Evolutionary conservation across 371 early-diverging fungal species (phyloP).

Genomic region (Catenaria anguillulae): DNA sequence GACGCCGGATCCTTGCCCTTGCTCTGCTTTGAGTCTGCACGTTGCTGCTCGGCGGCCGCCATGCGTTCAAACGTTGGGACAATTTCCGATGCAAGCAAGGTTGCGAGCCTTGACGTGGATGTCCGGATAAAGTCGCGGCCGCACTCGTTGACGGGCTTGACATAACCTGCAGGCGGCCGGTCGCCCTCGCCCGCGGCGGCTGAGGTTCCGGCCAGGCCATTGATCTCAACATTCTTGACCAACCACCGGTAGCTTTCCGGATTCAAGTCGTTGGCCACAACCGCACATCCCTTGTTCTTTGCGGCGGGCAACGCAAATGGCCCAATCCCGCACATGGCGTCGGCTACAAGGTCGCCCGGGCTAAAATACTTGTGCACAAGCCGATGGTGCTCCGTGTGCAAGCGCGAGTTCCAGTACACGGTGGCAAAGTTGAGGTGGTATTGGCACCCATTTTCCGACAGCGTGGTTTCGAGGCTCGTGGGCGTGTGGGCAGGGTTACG

Average conservation of each 20-base stretch:
- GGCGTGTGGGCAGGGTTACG: neutral
- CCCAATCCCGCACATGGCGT: conserved; percentile 97
- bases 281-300: conserved; percentile 50
- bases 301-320: conserved; percentile 96
- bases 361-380: conserved; percentile 39
- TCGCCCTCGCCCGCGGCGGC: neutral
- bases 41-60: neutral
- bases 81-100: conserved; percentile 1
- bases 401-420: conserved; percentile 98
- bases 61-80: conserved; percentile 2
- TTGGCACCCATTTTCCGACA: conserved; percentile 79
- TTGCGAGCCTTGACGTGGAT: conserved; percentile 32
- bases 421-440: conserved; percentile 92
- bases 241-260: conserved; percentile 75
- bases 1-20: conserved; percentile 9
- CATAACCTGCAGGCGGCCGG: conserved; percentile 17
- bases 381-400: conserved; percentile 91
- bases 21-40: conserved; percentile 8
- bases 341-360: conserved; percentile 22
- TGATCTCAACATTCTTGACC: conserved; percentile 56
- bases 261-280: conserved; percentile 97
- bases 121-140: conserved; percentile 76
- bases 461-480: neutral
- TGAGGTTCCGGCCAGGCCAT: conserved; percentile 45
- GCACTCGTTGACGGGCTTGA: conserved; percentile 73